Evolutionary conservation across 176 grass and related monocot genomes (phyloP).

Genomic region (Pontederia crassipes): DNA sequence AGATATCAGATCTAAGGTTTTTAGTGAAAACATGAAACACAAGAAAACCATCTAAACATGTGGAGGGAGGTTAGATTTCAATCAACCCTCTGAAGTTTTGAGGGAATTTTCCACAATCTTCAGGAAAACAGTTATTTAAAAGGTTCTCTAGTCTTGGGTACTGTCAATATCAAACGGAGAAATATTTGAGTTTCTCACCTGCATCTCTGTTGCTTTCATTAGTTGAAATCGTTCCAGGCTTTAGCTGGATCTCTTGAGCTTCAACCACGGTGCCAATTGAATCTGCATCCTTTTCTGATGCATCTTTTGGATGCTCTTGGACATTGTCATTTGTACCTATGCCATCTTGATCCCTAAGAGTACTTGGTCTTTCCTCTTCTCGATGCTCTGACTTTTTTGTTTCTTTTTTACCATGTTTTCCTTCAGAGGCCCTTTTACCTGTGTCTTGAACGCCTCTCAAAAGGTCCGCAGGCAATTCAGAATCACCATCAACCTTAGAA

Average conservation of each 20-base stretch:
- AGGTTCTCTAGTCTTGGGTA: background rate
- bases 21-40: too few species aligned
- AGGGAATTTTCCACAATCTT: too few species aligned
- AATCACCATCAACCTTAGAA: slow-evolving; percentile 27
- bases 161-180: background rate
- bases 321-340: slow-evolving; percentile 28
- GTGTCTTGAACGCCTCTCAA: slow-evolving; percentile 25
- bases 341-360: slow-evolving; percentile 19
- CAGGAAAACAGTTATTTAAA: background rate
- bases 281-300: slow-evolving; percentile 23
- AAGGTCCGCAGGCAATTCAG: slow-evolving; percentile 15
- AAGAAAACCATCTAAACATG: too few species aligned
- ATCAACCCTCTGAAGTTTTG: too few species aligned
- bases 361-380: slow-evolving; percentile 31
- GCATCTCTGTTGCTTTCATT: slow-evolving; percentile 35
- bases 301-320: slow-evolving; percentile 2
- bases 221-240: slow-evolving; percentile 5
- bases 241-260: slow-evolving; percentile 29
- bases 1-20: too few species aligned
- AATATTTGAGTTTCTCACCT: slow-evolving; percentile 30
- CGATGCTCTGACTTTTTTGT: slow-evolving; percentile 19
- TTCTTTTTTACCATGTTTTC: slow-evolving; percentile 13
- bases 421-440: slow-evolving; percentile 25
- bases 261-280: slow-evolving; percentile 20
- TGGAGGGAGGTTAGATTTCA: too few species aligned